Evolutionary conservation across 2,329 filamentous ascomycete species (phyloP).

Genomic region (Apiospora koreana): DNA sequence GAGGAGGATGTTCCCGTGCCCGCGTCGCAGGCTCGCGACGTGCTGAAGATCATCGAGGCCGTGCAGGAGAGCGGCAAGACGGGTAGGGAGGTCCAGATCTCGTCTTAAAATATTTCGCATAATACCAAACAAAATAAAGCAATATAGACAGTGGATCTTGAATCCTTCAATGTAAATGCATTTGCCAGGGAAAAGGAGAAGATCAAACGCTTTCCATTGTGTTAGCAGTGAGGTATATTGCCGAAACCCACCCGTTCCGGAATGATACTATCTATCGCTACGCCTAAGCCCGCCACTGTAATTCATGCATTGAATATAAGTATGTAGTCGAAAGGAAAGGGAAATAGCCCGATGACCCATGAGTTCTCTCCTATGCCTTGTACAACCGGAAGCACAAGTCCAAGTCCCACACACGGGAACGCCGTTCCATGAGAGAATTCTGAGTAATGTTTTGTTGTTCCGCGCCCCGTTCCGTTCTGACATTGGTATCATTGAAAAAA

Average conservation of each 20-base stretch:
- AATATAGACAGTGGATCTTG: background rate
- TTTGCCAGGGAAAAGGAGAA: too few relatives aligned
- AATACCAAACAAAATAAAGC: too few relatives aligned
- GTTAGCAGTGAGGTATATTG: background rate
- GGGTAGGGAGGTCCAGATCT: slow-evolving; percentile 41
- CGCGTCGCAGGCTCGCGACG: slow-evolving; percentile 53
- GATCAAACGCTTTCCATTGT: too few relatives aligned
- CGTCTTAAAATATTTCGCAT: background rate
- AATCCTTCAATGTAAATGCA: background rate
- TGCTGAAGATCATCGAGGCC: slow-evolving; percentile 55
- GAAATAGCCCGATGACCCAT: background rate
- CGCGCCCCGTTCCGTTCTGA: background rate
- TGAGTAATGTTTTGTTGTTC: background rate
- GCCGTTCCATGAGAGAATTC: background rate
- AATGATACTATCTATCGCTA: too few relatives aligned
- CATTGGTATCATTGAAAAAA: background rate
- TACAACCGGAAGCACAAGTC: background rate
- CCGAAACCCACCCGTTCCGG: too few relatives aligned
- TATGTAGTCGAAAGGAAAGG: background rate
- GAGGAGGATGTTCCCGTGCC: slow-evolving; percentile 55
- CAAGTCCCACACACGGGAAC: background rate
- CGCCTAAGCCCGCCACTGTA: background rate
- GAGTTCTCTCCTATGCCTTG: background rate
- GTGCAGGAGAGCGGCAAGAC: slow-evolving; percentile 50
- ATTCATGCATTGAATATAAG: background rate